These are phyloP conservation scores for Gossypium mustelinum DNA, from an alignment of 345 rosid genomes.

Conservation along the genomic window DNA sequence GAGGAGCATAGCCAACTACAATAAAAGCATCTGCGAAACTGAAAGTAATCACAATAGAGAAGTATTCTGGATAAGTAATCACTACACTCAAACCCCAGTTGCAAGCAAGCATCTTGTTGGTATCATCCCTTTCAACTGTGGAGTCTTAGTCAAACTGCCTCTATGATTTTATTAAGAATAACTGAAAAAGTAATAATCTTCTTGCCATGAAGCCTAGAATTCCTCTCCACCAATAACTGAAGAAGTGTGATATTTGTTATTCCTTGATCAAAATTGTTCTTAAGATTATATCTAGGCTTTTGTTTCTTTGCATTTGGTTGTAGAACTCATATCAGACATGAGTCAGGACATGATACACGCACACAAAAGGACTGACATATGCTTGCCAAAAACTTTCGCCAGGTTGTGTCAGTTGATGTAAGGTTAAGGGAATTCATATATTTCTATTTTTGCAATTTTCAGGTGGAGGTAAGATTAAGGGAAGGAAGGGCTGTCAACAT, in stretches of 20 bases:
- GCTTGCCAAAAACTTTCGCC: background rate
- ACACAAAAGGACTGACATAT: background rate
- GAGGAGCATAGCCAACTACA: too few species aligned
- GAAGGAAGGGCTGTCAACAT: constrained; percentile 98
- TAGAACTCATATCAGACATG: background rate
- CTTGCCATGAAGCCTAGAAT: too few species aligned
- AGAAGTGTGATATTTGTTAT: background rate
- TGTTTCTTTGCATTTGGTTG: constrained; percentile 7
- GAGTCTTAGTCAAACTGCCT: background rate
- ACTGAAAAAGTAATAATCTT: background rate
- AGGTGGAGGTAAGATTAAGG: constrained; percentile 92
- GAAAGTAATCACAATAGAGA: too few species aligned
- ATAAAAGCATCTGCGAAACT: too few species aligned
- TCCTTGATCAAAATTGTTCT: background rate
- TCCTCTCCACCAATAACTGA: background rate
- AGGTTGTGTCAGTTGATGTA: background rate
- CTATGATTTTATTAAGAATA: background rate
- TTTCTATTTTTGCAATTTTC: constrained; percentile 7
- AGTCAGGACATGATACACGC: background rate
- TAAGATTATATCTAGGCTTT: background rate
- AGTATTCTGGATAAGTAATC: background rate
- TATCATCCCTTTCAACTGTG: background rate
- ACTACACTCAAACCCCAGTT: background rate
- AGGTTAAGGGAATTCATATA: background rate
- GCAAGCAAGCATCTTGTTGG: background rate